Evolutionary conservation across 2,329 filamentous ascomycete species (phyloP), one percentile per base, ranked within the genome.

Genomic region (Fusarium fracticaudum): DNA sequence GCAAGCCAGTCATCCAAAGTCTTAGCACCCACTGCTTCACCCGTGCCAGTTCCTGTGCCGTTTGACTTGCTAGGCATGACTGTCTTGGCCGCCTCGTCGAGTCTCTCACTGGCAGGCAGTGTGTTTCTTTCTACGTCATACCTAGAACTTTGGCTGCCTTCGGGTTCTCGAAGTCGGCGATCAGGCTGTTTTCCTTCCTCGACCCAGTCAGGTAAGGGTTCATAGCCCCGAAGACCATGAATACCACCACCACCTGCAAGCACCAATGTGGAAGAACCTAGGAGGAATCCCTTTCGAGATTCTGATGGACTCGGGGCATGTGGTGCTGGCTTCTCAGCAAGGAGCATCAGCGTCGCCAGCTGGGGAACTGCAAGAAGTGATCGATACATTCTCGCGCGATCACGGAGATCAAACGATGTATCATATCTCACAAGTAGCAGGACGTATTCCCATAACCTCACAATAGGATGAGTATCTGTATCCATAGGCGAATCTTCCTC

Each of bases 271-370:
- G 96, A 91, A 6, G 94, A 96, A 17, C 96, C 96, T 1, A 99
- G 87, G 3, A 92, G 87, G 66, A 96, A 92, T 1, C 91, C 92
- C 73, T 92, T 94, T 40, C 95, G 90, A 6, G 90, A 91, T 80
- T 98, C 95, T 0, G 94, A 97, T 2, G 96, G 96, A 67, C 94
- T 97, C 0, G 95, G 95, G 0, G 93, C 93, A 69, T 97, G 94
- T 0, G 96, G 96, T 0, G 96, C 94, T 0, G 96, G 96, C 81
- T 99, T 99, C 0, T 96, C 95, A 1, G 96, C 96, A 4, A 98
- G 89, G 2, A 99, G 91, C 81, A 98, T 93, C 20, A 99, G 87
- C 2, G 93, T 95, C 6, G 96, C 96, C 22, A 99, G 89, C 81
- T 98, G 94, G 2, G 95, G 94, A 9, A 93, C 91, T 8, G 91